Percentiles rank a stretch among this genome's conserved stretches.
Evolutionary conservation across 495 filamentous ascomycete genomes (phyloP).

Genomic region (Trichoderma virens): DNA sequence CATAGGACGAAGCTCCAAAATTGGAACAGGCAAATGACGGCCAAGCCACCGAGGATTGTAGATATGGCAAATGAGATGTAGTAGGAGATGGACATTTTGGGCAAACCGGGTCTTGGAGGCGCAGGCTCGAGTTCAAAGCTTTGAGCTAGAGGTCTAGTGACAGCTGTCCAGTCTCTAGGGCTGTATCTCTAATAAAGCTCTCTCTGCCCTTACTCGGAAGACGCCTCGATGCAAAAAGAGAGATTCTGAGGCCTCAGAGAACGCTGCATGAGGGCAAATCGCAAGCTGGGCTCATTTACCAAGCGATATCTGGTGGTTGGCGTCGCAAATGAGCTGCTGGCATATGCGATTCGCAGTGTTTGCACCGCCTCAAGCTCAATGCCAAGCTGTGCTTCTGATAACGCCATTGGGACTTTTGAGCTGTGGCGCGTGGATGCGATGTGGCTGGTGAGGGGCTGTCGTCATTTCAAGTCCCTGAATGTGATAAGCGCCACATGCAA

Average conservation of each 20-base stretch:
- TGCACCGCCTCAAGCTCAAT: not conserved
- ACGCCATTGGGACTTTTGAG: not conserved
- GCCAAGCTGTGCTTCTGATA: not conserved
- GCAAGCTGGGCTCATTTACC: not conserved
- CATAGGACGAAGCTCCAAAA: constrained; percentile 16
- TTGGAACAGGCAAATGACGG: constrained; percentile 12
- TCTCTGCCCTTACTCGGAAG: not conserved
- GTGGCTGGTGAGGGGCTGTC: not conserved
- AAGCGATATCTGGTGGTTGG: not conserved
- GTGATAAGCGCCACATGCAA: constrained; percentile 1
- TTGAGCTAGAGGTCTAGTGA: not conserved
- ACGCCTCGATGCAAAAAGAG: not conserved
- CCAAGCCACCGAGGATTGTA: constrained; percentile 17
- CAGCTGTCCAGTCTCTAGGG: not conserved
- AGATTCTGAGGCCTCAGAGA: not conserved
- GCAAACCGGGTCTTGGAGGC: not conserved
- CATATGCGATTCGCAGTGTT: too few species aligned
- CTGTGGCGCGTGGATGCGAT: not conserved
- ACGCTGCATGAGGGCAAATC: not conserved
- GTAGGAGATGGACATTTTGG: constrained; percentile 15
- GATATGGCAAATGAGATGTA: constrained; percentile 19
- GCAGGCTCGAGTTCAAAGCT: too few species aligned
- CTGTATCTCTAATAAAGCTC: not conserved
- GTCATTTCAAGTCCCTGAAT: not conserved
- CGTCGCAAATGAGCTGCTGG: not conserved